A percentile compares a stretch with the other conserved stretches of the same genome.
phyloP scores from a whole-genome alignment of 2,329 filamentous ascomycete genomes.

The Dactylellina parvicollis region DNA sequence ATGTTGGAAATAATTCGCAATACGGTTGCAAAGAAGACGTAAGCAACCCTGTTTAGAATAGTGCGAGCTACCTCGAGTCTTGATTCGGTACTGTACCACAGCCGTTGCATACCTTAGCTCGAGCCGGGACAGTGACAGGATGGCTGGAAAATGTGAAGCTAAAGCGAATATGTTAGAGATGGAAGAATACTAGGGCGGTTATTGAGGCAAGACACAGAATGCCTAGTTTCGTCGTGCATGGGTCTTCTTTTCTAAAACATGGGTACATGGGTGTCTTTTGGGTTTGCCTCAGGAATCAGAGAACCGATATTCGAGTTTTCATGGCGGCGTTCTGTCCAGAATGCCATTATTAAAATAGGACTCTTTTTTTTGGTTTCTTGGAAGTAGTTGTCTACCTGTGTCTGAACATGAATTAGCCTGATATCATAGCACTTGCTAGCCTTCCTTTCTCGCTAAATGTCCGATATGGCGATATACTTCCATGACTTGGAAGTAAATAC shows the following conservation, averaged over 20 bases:
- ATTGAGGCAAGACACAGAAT: background rate
- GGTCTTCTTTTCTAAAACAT: too few species aligned
- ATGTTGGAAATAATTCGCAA: conserved; percentile 35
- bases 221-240: background rate
- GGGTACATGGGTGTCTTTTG: background rate
- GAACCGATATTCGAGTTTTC: background rate
- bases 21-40: conserved; percentile 46
- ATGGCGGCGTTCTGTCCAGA: too few species aligned
- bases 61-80: background rate
- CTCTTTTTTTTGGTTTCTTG: background rate
- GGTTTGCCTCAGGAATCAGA: background rate
- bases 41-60: conserved; percentile 37
- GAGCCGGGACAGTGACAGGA: background rate
- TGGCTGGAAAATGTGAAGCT: conserved; percentile 13
- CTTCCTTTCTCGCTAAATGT: background rate
- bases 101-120: conserved; percentile 27
- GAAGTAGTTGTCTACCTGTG: too few species aligned
- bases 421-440: background rate
- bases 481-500: too few species aligned
- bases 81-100: conserved; percentile 19
- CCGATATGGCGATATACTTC: background rate
- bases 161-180: background rate
- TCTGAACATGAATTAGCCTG: background rate
- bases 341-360: background rate
- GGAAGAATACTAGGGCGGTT: background rate